A percentile compares a stretch with the other conserved stretches of the same genome.
phyloP scores from a whole-genome alignment of 352 stramenopile genomes.

The Globisporangium solare region DNA sequence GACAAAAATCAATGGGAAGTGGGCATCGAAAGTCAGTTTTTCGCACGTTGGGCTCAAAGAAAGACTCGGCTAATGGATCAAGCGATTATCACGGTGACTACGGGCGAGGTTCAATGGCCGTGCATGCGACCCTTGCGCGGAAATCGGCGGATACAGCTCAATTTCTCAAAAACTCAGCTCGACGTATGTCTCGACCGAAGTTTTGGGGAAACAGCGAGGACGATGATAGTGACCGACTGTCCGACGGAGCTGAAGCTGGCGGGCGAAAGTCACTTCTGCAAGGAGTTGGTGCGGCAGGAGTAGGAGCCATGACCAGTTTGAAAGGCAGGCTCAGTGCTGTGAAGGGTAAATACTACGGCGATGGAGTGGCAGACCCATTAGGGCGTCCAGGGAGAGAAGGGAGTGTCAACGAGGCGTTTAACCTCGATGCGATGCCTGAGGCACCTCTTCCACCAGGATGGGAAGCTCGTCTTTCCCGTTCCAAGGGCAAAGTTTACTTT shows the following conservation, averaged over 20 bases:
- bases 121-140: slow-evolving; percentile 54
- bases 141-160: slow-evolving; percentile 72
- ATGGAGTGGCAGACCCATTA: slow-evolving; percentile 6
- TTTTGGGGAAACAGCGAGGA: slow-evolving; percentile 50
- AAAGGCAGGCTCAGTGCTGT: slow-evolving; percentile 68
- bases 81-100: slow-evolving; percentile 22
- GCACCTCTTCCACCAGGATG: slow-evolving; percentile 62
- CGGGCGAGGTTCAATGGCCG: slow-evolving; percentile 39
- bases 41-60: slow-evolving; percentile 73
- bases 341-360: slow-evolving; percentile 79
- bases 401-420: slow-evolving; percentile 45
- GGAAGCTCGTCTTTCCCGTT: slow-evolving; percentile 75
- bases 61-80: slow-evolving; percentile 35
- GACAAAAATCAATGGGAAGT: slow-evolving; percentile 33
- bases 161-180: slow-evolving; percentile 72
- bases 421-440: slow-evolving; percentile 58
- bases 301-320: slow-evolving; percentile 64
- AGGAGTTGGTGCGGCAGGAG: slow-evolving; percentile 44
- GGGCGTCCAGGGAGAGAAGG: slow-evolving; percentile 7
- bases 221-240: slow-evolving; percentile 43
- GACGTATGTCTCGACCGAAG: slow-evolving; percentile 54
- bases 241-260: slow-evolving; percentile 37
- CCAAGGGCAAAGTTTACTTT: slow-evolving; percentile 85
- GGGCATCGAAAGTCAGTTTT: slow-evolving; percentile 54
- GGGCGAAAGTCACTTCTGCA: slow-evolving; percentile 62